Evolutionary conservation across 176 grass and related monocot genomes (phyloP), one percentile per base, ranked within the genome.

Genomic region (Carex cristatella): DNA sequence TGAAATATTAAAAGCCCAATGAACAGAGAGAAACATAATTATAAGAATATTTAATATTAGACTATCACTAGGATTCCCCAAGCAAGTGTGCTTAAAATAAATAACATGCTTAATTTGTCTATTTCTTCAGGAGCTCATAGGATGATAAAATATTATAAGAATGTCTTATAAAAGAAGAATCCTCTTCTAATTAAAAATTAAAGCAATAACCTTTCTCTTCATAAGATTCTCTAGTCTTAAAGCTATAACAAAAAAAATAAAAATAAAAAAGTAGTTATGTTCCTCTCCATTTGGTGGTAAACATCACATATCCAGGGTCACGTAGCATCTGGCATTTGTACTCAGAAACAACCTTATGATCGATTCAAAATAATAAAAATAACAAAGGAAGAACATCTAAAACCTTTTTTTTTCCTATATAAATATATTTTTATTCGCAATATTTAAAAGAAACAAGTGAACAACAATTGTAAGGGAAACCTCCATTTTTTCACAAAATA

Each of bases 141-240:
- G 40, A 79, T 7, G 31, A 60, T 16, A 60, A 59, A 63, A 30
- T 46, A 61, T 42, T 42, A 18, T 81, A 19, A 62, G 7, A 81
- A 81, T 28, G 23, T 46, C 10, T 63, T 10, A 40, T 37, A 58
- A 79, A 79, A 63, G 56, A 81, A 81, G 57, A 12, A 44, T 79
- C 28, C 9, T 31, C 9, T 31, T 61, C 54, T 13, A 63, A 63
- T 42, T 8, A 44, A 76, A 10, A 76, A 48, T 54, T 76, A 76
- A 76, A 75, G 15, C 10, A 6, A 32, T 14, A 31, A 76, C 23
- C 48, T 75, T 53, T 76, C 10, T 54, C 23, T 76, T 76, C 72
- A 55, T 76, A 13, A 63, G 79, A 81, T 81, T 81, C 79, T 81
- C 49, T 16, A 19, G 54, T 80, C 79, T 44, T 63, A 63, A 81